Conservation (phyloP, 2,329 filamentous ascomycete genomes). For the Trichophyton schoenleinii region DNA sequence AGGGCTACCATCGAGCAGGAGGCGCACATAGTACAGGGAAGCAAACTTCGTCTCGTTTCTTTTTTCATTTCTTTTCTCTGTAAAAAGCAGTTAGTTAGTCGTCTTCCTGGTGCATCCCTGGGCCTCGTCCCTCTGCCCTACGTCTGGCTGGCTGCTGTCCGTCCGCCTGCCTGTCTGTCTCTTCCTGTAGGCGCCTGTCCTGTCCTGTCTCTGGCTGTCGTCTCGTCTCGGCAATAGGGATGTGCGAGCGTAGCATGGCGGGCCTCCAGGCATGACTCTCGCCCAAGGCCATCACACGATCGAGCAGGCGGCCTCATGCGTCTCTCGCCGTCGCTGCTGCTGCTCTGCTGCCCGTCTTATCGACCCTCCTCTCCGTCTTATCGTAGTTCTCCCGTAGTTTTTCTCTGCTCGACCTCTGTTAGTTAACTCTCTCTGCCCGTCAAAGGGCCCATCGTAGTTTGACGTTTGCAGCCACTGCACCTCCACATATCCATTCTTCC, state of each 20-base stretch:
- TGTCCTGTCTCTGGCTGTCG: not conserved
- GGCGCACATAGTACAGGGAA: not conserved
- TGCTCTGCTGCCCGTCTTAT: no score
- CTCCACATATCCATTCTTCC: not conserved
- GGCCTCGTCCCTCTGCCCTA: no score
- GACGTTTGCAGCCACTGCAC: not conserved
- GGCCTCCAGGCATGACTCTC: not conserved
- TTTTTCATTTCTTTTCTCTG: not conserved
- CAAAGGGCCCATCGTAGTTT: not conserved
- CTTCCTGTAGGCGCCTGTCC: not conserved
- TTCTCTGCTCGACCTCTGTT: not conserved
- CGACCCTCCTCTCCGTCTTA: not conserved
- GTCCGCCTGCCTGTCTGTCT: not conserved
- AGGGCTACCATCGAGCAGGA: not conserved
- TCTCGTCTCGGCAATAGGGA: not conserved
- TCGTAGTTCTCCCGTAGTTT: not conserved
- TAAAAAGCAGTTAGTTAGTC: no score
- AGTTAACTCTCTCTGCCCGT: no score
- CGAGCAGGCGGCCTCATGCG: not conserved
- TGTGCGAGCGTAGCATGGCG: not conserved
- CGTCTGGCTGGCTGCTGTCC: not conserved
- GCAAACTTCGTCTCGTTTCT: constrained; percentile 1
- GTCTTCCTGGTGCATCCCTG: no score
- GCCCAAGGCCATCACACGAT: not conserved
- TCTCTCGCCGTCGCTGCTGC: not conserved